phyloP scores from a whole-genome alignment of 306 rosid species.

The Echinosophora koreensis region DNA sequence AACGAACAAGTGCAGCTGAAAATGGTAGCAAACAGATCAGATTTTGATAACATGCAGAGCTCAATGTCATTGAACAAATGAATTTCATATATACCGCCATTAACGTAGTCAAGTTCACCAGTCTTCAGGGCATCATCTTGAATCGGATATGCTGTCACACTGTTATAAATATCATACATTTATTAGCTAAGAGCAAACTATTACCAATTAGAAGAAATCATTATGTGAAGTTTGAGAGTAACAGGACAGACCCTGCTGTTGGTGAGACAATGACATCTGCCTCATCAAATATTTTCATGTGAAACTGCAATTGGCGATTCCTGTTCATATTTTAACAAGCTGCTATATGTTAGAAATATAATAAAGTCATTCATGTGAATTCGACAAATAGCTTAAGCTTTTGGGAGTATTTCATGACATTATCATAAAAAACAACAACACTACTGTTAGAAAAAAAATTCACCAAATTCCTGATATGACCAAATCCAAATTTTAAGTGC shows the following conservation, averaged over 20 bases:
- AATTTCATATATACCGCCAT: constrained; percentile 72
- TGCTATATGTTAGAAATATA: too few relatives aligned
- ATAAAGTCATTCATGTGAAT: too few relatives aligned
- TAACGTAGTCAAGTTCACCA: constrained; percentile 95
- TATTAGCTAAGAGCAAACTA: constrained; percentile 5
- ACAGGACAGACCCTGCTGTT: constrained; percentile 72
- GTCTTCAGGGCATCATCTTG: constrained; percentile 80
- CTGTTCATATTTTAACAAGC: constrained; percentile 53
- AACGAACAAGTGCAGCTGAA: constrained; percentile 92
- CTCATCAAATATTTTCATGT: constrained; percentile 68
- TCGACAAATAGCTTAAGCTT: too few relatives aligned
- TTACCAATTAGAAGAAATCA: neutral
- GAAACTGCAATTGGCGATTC: constrained; percentile 88
- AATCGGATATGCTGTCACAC: constrained; percentile 92
- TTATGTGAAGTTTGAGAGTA: constrained; percentile 35
- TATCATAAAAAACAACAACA: neutral
- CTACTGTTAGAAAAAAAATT: neutral
- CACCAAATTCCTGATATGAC: neutral
- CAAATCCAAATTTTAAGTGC: constrained; percentile 8
- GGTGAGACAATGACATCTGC: constrained; percentile 96
- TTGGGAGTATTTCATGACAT: too few relatives aligned
- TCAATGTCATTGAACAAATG: constrained; percentile 24
- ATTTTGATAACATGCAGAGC: constrained; percentile 18
- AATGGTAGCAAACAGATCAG: constrained; percentile 34
- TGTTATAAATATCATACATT: constrained; percentile 47